Conservation (phyloP, 2,329 filamentous ascomycete species). For the Apiospora rasikravindrae region DNA sequence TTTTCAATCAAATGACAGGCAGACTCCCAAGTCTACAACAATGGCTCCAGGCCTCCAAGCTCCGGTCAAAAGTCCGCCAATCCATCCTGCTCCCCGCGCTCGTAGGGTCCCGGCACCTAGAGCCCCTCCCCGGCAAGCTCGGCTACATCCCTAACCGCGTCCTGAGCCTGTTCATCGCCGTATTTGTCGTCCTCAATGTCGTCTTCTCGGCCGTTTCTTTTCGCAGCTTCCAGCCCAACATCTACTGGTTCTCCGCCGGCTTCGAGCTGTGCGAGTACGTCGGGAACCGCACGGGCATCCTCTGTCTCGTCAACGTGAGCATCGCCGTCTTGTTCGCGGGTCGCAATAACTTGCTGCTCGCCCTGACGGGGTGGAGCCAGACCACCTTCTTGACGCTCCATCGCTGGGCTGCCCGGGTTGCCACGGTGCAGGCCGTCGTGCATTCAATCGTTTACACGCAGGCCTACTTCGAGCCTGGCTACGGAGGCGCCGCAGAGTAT, state of each 20-base stretch:
- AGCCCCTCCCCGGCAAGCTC: conserved; percentile 27
- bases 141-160: conserved; percentile 28
- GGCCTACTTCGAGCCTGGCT: conserved; percentile 28
- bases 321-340: conserved; percentile 36
- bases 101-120: conserved; percentile 23
- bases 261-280: conserved; percentile 30
- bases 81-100: conserved; percentile 26
- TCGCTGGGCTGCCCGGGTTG: conserved; percentile 37
- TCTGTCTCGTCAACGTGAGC: conserved; percentile 35
- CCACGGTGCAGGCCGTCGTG: conserved; percentile 35
- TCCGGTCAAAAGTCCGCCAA: conserved; percentile 25
- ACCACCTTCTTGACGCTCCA: conserved; percentile 36
- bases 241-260: conserved; percentile 24
- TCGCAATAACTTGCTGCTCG: conserved; percentile 36
- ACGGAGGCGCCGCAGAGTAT: conserved; percentile 26
- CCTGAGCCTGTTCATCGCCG: conserved; percentile 25
- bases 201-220: conserved; percentile 28
- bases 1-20: conserved; percentile 26
- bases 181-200: conserved; percentile 27
- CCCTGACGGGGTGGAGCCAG: conserved; percentile 36
- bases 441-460: conserved; percentile 34
- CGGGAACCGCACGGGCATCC: conserved; percentile 36
- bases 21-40: conserved; percentile 23
- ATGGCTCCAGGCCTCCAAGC: conserved; percentile 19
- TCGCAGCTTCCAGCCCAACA: conserved; percentile 28